phyloP scores from a whole-genome alignment of 2,329 filamentous ascomycete genomes.

The Pestalotiopsis sp. region DNA sequence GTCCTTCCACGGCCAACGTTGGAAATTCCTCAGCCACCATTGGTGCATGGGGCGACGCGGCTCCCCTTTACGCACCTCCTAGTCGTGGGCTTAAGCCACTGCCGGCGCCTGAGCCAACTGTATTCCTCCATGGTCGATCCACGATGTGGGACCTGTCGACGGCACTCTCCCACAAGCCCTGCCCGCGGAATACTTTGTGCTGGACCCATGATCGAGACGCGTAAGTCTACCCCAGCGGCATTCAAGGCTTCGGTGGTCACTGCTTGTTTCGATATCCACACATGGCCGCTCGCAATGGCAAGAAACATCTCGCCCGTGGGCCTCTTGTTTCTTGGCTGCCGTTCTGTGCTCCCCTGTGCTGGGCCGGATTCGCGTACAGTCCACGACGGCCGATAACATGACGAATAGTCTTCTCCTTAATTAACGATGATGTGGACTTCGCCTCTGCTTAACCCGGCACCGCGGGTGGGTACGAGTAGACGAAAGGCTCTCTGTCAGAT shows the following conservation, averaged over 20 bases:
- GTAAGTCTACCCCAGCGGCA: constrained; percentile 2
- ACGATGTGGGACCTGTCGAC: not conserved
- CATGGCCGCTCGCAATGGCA: constrained; percentile 1
- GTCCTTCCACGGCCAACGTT: not conserved
- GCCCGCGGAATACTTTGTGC: not conserved
- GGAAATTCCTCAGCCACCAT: constrained; percentile 3
- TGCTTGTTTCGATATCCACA: constrained; percentile 8
- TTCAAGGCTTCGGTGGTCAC: not conserved
- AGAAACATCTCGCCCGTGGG: constrained; percentile 2
- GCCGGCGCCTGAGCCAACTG: not conserved
- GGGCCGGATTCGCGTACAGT: constrained; percentile 5
- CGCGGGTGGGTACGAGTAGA: not conserved
- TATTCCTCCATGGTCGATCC: not conserved
- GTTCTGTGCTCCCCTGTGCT: not conserved
- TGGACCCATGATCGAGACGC: constrained; percentile 7
- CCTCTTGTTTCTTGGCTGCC: not conserved
- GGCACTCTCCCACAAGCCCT: not conserved
- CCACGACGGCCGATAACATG: constrained; percentile 4
- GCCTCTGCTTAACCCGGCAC: not conserved
- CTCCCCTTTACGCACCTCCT: not conserved
- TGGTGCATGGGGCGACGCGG: not conserved
- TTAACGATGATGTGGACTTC: constrained; percentile 4
- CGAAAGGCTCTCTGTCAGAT: not conserved
- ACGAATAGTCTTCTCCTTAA: constrained; percentile 11
- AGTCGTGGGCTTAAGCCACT: not conserved